Conservation (phyloP, 768 basidiomycete genomes). For the Leccinum rimulosum region DNA sequence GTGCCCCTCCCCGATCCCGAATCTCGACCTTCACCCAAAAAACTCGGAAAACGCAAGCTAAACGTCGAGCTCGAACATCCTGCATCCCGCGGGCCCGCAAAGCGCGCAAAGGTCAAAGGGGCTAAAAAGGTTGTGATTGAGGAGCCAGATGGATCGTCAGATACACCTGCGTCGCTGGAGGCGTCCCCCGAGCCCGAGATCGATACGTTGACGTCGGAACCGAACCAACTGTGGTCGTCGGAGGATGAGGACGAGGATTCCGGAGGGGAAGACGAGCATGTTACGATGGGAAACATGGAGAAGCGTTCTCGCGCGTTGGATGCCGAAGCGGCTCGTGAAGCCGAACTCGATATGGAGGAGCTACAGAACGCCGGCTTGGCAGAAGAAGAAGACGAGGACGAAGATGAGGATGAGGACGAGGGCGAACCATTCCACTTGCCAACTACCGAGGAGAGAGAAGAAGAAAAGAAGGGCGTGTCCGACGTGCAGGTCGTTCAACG, state of each 20-base stretch:
- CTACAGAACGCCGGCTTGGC: constrained; percentile 51
- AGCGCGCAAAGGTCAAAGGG: constrained; percentile 34
- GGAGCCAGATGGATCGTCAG: constrained; percentile 23
- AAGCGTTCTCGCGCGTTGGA: constrained; percentile 77
- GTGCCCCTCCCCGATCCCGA: constrained; percentile 46
- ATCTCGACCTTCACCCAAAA: constrained; percentile 45
- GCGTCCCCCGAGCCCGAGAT: constrained; percentile 39
- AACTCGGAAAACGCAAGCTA: constrained; percentile 74
- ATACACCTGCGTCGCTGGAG: constrained; percentile 33
- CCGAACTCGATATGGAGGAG: constrained; percentile 66
- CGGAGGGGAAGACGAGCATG: constrained; percentile 50
- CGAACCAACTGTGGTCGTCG: constrained; percentile 36
- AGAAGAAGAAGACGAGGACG: constrained; percentile 44
- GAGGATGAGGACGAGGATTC: constrained; percentile 40
- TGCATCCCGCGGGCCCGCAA: constrained; percentile 29
- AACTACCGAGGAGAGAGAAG: constrained; percentile 67
- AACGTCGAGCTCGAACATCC: constrained; percentile 32
- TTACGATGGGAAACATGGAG: constrained; percentile 82
- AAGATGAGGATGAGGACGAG: constrained; percentile 38
- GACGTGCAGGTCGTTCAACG: constrained; percentile 75
- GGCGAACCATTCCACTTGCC: constrained; percentile 58
- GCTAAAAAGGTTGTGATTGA: constrained; percentile 21
- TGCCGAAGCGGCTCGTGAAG: constrained; percentile 61
- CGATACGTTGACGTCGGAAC: constrained; percentile 20
- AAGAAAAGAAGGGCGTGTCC: constrained; percentile 66